Conservation (phyloP, 345 rosid genomes). For the Dipteronia dyeriana region DNA sequence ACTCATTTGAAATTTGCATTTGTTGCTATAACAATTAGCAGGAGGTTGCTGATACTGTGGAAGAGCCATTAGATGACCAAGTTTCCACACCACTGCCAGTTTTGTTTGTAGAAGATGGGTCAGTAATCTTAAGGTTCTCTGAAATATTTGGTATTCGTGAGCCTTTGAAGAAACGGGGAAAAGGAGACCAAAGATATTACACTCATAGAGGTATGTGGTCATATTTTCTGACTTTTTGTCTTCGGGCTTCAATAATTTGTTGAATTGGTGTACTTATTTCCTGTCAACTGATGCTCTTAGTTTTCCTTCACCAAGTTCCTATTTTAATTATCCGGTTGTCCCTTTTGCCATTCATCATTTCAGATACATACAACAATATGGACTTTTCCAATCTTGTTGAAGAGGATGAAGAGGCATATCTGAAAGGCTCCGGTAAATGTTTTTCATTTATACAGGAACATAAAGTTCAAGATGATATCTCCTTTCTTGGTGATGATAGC, state of each 20-base stretch:
- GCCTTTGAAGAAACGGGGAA: slow-evolving; percentile 61
- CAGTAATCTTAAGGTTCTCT: slow-evolving; percentile 85
- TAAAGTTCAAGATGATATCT: slow-evolving; percentile 41
- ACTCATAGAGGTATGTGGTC: slow-evolving; percentile 58
- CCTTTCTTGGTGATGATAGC: slow-evolving; percentile 37
- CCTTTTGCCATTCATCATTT: slow-evolving; percentile 25
- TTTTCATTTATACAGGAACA: slow-evolving; percentile 36
- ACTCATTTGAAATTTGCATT: neutral
- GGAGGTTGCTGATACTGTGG: slow-evolving; percentile 43
- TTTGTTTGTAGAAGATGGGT: slow-evolving; percentile 81
- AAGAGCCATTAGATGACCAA: slow-evolving; percentile 46
- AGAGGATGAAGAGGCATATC: slow-evolving; percentile 83
- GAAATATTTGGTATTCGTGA: slow-evolving; percentile 93
- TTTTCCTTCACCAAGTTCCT: neutral
- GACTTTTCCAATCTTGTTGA: slow-evolving; percentile 70
- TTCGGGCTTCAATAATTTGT: neutral
- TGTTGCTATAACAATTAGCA: slow-evolving; percentile 17
- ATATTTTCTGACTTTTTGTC: slow-evolving; percentile 3
- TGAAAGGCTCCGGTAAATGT: slow-evolving; percentile 54
- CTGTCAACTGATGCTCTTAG: neutral
- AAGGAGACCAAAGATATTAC: slow-evolving; percentile 61
- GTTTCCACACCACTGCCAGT: slow-evolving; percentile 68
- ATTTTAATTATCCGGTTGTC: neutral
- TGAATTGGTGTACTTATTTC: neutral
- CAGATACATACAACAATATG: slow-evolving; percentile 64